Evolutionary conservation across 441 rosid species (phyloP), one percentile per base, ranked within the genome.

Genomic region (Aquilaria agallochum): DNA sequence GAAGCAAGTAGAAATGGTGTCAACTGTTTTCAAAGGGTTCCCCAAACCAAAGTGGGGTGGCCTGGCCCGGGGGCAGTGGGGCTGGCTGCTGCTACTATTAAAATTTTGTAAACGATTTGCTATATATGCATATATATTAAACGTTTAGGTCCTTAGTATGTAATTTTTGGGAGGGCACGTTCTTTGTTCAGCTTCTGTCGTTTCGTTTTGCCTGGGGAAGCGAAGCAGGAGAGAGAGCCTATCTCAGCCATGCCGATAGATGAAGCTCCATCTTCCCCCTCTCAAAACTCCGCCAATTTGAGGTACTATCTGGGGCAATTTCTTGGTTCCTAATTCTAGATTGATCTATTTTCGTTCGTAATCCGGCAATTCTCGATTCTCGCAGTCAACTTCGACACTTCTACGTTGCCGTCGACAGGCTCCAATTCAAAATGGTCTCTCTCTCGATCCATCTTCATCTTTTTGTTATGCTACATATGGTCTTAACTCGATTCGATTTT

Each of bases 391-490:
- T 76, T 33, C 77, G 79, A 20, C 92, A 88, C 74, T 86, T 90
- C 80, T 93, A 90, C 61, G 77, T 88, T 52, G 95, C 96, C 73
- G 96, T 90, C 53, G 97, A 86, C 74, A 77, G 95, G 12, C 83
- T 75, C 61, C 92, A 81, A 32, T 90, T 86, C 85, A 90, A 90
- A 79, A 83, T 83, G 96, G 98, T 74, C 13, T 10, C 53, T 68
- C 1, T 49, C 34, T 59, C 50, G 60, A 53, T 20, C 13, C 5
- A 47, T 6, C 7, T 11, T 49, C 13, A 13, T 40, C 2, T 7
- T 30, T 52, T 58, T 54, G 12, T 44, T 47, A 47, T 55, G 44
- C 20, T 11, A 11, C 2, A 33, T 55, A 36, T 36, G 14, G 27
- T 4, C 0, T 15, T 30, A 34, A 33, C 3, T 9, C 34, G n/a